Conservation (phyloP, 2,329 filamentous ascomycete genomes). For the Penicillium sp. region DNA sequence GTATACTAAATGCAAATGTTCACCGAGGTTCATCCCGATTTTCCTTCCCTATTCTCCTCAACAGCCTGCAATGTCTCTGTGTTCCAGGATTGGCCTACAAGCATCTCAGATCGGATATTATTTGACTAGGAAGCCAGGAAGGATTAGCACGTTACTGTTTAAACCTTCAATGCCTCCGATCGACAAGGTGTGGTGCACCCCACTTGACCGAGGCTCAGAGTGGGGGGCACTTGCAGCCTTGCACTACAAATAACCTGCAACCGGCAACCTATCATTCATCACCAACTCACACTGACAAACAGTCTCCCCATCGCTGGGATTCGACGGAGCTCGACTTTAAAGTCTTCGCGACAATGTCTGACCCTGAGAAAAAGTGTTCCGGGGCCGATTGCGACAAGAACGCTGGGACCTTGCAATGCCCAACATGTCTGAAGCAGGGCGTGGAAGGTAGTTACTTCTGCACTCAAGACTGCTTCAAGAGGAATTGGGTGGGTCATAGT, state of each 20-base stretch:
- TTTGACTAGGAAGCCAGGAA: neutral
- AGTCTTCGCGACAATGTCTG: conserved; percentile 1
- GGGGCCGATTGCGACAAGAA: conserved; percentile 80
- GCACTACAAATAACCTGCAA: neutral
- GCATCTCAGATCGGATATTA: too few species aligned
- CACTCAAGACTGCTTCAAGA: conserved; percentile 94
- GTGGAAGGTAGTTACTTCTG: conserved; percentile 70
- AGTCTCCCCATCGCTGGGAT: neutral
- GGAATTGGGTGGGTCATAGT: conserved; percentile 73
- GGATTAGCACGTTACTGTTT: neutral
- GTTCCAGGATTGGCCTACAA: neutral
- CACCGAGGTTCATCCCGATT: too few species aligned
- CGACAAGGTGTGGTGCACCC: neutral
- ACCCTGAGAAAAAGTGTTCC: conserved; percentile 53
- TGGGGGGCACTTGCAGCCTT: neutral
- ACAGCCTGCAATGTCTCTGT: too few species aligned
- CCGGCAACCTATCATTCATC: neutral
- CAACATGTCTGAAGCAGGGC: conserved; percentile 82
- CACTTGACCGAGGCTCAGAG: neutral
- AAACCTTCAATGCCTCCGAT: neutral
- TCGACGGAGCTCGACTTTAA: neutral
- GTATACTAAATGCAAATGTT: too few species aligned
- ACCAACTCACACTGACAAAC: neutral
- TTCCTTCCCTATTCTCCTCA: too few species aligned
- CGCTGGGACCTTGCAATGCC: conserved; percentile 79